Base-by-base conservation (phyloP, 2,329 filamentous ascomycete genomes). In the Hypoxylon sp. region DNA sequence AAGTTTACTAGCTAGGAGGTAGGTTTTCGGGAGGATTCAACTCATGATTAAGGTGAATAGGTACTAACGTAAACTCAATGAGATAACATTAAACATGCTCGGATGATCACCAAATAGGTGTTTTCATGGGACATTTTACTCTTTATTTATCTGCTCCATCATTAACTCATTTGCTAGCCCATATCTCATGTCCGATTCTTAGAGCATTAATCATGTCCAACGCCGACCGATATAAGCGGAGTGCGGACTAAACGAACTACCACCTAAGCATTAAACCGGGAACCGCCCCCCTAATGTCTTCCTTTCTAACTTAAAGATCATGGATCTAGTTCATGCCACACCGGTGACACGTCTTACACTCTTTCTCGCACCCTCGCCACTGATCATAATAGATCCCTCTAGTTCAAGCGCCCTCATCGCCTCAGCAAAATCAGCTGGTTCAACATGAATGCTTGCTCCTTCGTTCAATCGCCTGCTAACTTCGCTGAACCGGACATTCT, bases 281-380 rank as follows among this genome's bases (percentile, higher is more conserved):
- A 35, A 51, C 52, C 52, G 46, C n/a, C 35, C 13, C 51, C 51
- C 14, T 47, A 55, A 44, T 29, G 24, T 33, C n/a, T 47, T 31
- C 39, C 19, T 50, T 35, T 35, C 46, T 19, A 22, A 39, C 22
- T 52, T 48, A 42, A 6, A 44, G 29, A 33, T 22, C 48, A 54
- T n/a, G n/a, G n/a, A 47, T 14, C 9, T n/a, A 47, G 33, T 66
- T 78, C 70, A 82, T 31, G 82, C 81, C 51, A 84, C 78, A 33
- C 82, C 83, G 48, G 86, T 92, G 48, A 97, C 88, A 74, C 94
- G 89, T 76, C 95, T 89, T 55, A 99, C 90, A 71, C 83, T 93
- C 82, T 91, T 93, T 81, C 95, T 90, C 17, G 91, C 87, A 3
- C 96, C 96, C 74, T 98, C 95, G 0, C 96, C 96, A 35, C 87